Evolutionary conservation across 164 flowering plant genomes (phyloP).

Genomic region (grape (Vitis vinifera)): ASM3070453v1 NC_081814.1:15671001-15671500

Average conservation of each 20-base stretch:
- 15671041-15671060: slow-evolving; percentile 70
- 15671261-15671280: slow-evolving; percentile 82
- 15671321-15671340: slow-evolving; percentile 58
- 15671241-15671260: slow-evolving; percentile 82
- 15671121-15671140: slow-evolving; percentile 72
- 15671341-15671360: slow-evolving; percentile 88
- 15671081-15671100: slow-evolving; percentile 65
- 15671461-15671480: slow-evolving; percentile 94
- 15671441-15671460: slow-evolving; percentile 70
- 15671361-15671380: slow-evolving; percentile 75
- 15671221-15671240: slow-evolving; percentile 68
- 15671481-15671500: slow-evolving; percentile 62
- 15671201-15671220: slow-evolving; percentile 51
- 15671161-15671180: slow-evolving; percentile 90
- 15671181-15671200: slow-evolving; percentile 78
- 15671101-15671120: slow-evolving; percentile 63
- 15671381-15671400: slow-evolving; percentile 71
- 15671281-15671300: slow-evolving; percentile 50
- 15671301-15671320: slow-evolving; percentile 52
- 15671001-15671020: slow-evolving; percentile 43
- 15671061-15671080: slow-evolving; percentile 75
- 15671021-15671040: slow-evolving; percentile 70
- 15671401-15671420: slow-evolving; percentile 52
- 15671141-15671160: slow-evolving; percentile 75
- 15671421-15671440: slow-evolving; percentile 44